These are phyloP conservation scores for Podospora fimiseda DNA, from an alignment of 495 filamentous ascomycete species.

Conservation along the genomic window DNA sequence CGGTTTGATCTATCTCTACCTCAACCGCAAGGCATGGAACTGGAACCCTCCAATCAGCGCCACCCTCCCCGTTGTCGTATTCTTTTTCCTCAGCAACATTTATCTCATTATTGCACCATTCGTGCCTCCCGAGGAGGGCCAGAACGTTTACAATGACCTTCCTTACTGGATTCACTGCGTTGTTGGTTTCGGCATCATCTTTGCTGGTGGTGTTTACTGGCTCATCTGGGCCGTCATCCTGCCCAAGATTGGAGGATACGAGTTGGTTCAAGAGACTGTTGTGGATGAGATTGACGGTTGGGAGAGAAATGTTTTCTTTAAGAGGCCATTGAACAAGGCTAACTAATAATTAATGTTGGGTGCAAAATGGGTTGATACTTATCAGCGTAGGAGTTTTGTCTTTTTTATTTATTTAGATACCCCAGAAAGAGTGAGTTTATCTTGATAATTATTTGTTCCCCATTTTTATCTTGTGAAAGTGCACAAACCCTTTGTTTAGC, in stretches of 20 bases:
- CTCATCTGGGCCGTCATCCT: constrained; percentile 61
- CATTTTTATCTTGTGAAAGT: neutral
- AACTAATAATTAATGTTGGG: neutral
- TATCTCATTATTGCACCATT: constrained; percentile 43
- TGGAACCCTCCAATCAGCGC: constrained; percentile 42
- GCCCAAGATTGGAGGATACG: constrained; percentile 53
- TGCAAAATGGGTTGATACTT: neutral
- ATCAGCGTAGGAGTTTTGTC: neutral
- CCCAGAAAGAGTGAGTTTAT: neutral
- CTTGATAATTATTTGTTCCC: neutral
- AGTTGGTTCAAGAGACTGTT: constrained; percentile 48
- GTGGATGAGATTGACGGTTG: constrained; percentile 38
- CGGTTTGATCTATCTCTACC: constrained; percentile 52
- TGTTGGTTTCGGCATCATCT: constrained; percentile 39
- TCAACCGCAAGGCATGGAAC: constrained; percentile 36
- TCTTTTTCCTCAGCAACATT: constrained; percentile 45
- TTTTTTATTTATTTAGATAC: neutral
- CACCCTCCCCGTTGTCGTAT: constrained; percentile 37
- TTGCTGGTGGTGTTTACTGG: constrained; percentile 57
- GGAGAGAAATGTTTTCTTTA: constrained; percentile 33
- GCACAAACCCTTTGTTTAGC: too few species aligned
- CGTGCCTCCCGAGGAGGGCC: constrained; percentile 34
- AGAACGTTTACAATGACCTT: constrained; percentile 36
- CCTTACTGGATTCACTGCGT: constrained; percentile 45
- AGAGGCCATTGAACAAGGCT: constrained; percentile 9